phyloP scores from a whole-genome alignment of 2,329 filamentous ascomycete genomes.

The Paradendryphiella salina region DNA sequence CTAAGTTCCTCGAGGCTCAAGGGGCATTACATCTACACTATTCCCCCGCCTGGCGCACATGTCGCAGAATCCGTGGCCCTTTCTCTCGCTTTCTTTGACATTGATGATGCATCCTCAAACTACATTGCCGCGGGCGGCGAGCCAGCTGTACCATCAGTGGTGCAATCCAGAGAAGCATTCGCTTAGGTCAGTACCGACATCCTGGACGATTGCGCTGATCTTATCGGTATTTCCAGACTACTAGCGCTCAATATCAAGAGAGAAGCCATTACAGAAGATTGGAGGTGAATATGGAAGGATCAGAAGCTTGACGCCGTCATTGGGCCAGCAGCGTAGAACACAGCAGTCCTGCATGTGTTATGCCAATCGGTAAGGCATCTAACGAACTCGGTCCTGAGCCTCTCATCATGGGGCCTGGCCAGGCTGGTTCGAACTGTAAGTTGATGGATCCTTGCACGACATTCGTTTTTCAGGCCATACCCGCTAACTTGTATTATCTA shows the following conservation, averaged over 20 bases:
- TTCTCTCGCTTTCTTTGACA: constrained; percentile 3
- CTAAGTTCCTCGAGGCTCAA: not conserved
- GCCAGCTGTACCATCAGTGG: not conserved
- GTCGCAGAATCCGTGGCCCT: constrained; percentile 1
- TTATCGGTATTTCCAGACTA: not conserved
- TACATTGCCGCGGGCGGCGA: constrained; percentile 3
- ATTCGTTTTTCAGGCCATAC: not conserved
- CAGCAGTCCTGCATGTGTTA: constrained; percentile 5
- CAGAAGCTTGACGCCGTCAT: constrained; percentile 7
- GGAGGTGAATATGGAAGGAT: constrained; percentile 5
- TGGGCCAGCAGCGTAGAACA: constrained; percentile 6
- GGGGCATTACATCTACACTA: constrained; percentile 4
- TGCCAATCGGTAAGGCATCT: constrained; percentile 7
- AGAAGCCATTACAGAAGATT: constrained; percentile 1
- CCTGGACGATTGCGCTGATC: not conserved
- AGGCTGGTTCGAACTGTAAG: constrained; percentile 5
- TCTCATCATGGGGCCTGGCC: constrained; percentile 1
- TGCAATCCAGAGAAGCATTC: not conserved
- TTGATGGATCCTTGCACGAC: not conserved
- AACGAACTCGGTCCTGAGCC: constrained; percentile 4
- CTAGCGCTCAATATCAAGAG: constrained; percentile 8
- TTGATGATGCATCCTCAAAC: not conserved
- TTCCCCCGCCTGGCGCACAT: not conserved
- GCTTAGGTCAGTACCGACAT: not conserved
- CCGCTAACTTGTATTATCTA: not conserved